Evolutionary conservation across 176 grass and related monocot genomes (phyloP).

Genomic region (Cenchrus purpureus): DNA sequence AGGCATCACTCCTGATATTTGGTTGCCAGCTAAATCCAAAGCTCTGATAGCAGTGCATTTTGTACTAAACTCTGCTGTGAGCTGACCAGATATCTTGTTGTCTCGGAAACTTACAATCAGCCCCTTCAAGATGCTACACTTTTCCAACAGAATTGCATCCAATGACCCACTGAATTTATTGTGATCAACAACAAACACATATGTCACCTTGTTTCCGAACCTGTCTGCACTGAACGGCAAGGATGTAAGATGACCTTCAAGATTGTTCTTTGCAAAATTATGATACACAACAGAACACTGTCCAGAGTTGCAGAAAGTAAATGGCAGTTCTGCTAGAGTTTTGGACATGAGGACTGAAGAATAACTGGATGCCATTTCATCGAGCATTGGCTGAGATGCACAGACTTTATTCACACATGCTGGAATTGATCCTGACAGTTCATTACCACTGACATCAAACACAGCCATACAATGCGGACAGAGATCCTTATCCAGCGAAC

Average conservation of each 20-base stretch:
- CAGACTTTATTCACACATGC: constrained; percentile 45
- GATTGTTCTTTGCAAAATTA: constrained; percentile 82
- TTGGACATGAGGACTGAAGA: constrained; percentile 50
- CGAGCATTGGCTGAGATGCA: constrained; percentile 2
- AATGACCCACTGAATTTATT: constrained; percentile 73
- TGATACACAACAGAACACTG: constrained; percentile 64
- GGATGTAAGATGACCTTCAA: constrained; percentile 57
- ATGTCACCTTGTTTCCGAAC: constrained; percentile 55
- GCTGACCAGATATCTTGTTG: constrained; percentile 65
- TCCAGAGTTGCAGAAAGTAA: constrained; percentile 31
- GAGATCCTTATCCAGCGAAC: constrained; percentile 46
- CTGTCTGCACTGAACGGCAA: constrained; percentile 59
- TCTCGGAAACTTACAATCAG: constrained; percentile 58
- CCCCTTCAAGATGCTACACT: constrained; percentile 61
- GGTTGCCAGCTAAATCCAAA: constrained; percentile 77
- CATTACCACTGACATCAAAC: constrained; percentile 63
- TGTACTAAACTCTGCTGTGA: constrained; percentile 51
- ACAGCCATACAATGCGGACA: constrained; percentile 55
- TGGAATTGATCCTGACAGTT: constrained; percentile 64
- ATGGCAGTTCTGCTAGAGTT: constrained; percentile 35
- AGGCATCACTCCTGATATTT: constrained; percentile 75
- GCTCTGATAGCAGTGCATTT: constrained; percentile 68
- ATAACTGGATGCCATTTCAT: constrained; percentile 46
- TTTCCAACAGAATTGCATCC: constrained; percentile 64
- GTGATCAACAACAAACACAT: constrained; percentile 63